Conservation (phyloP, 345 rosid species). For the Reutealis trisperma region DNA sequence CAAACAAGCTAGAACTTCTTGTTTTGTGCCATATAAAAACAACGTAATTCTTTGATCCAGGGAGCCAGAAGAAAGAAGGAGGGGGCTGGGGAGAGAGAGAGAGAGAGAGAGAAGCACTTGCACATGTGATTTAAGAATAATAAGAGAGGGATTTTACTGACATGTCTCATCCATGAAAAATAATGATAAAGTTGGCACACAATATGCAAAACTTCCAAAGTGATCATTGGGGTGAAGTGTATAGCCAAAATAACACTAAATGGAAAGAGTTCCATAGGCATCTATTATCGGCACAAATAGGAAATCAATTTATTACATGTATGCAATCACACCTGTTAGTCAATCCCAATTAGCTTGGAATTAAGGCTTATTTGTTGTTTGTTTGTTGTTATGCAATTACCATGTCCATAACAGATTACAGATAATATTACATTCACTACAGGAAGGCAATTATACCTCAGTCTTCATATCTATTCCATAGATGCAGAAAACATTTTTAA, state of each 20-base stretch:
- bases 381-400: too few species aligned
- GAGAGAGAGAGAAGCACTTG: not conserved
- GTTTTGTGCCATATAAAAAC: not conserved
- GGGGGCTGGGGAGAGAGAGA: not conserved
- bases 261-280: not conserved
- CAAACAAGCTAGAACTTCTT: constrained; percentile 3
- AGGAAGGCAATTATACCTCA: constrained; percentile 59
- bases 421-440: not conserved
- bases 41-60: not conserved
- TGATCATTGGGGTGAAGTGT: not conserved
- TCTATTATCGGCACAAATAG: not conserved
- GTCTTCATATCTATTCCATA: constrained; percentile 87
- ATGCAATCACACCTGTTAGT: constrained; percentile 4
- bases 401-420: not conserved
- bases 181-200: not conserved
- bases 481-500: constrained; percentile 91
- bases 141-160: not conserved
- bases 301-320: not conserved
- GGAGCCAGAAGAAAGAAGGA: not conserved
- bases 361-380: too few species aligned
- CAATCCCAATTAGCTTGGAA: too few species aligned
- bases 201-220: not conserved
- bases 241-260: not conserved
- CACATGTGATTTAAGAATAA: not conserved
- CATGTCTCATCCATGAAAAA: not conserved